phyloP scores from a whole-genome alignment of 495 filamentous ascomycete genomes.

The Aspergillus hancockii region DNA sequence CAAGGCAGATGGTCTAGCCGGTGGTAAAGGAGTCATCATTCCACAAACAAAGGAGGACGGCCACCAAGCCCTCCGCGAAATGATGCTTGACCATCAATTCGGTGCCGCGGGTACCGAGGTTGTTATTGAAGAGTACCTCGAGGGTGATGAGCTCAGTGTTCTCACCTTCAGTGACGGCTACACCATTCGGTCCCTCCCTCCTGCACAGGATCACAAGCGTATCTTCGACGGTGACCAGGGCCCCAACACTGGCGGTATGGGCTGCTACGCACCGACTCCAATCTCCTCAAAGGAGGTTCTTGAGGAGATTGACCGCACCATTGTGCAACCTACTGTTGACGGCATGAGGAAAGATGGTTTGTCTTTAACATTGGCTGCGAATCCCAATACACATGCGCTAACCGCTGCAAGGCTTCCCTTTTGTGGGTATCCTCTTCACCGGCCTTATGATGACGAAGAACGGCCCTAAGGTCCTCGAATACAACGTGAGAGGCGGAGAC shows the following conservation, averaged over 20 bases:
- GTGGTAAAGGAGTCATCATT: constrained; percentile 90
- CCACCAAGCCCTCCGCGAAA: constrained; percentile 75
- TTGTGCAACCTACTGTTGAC: constrained; percentile 86
- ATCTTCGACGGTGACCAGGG: constrained; percentile 89
- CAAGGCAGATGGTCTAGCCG: constrained; percentile 85
- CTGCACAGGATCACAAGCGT: constrained; percentile 95
- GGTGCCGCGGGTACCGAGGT: constrained; percentile 87
- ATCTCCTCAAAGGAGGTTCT: constrained; percentile 75
- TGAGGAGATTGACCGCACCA: constrained; percentile 74
- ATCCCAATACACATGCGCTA: not conserved
- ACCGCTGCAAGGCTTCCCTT: constrained; percentile 55
- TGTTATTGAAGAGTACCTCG: constrained; percentile 93
- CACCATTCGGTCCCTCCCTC: constrained; percentile 79
- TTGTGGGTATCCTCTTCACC: constrained; percentile 88
- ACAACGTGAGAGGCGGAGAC: constrained; percentile 96
- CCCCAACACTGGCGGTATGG: constrained; percentile 97
- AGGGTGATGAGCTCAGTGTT: constrained; percentile 90
- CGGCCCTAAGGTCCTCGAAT: constrained; percentile 89
- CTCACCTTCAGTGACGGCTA: constrained; percentile 89
- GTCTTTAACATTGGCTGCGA: constrained; percentile 9
- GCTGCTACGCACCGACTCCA: constrained; percentile 89
- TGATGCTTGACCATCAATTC: constrained; percentile 89
- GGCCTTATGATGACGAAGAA: constrained; percentile 91
- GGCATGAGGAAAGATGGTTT: constrained; percentile 78
- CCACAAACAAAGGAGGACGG: constrained; percentile 80